Evolutionary conservation across 139 green algal genomes (phyloP).

Genomic region (Coccomyxa sp.): DNA sequence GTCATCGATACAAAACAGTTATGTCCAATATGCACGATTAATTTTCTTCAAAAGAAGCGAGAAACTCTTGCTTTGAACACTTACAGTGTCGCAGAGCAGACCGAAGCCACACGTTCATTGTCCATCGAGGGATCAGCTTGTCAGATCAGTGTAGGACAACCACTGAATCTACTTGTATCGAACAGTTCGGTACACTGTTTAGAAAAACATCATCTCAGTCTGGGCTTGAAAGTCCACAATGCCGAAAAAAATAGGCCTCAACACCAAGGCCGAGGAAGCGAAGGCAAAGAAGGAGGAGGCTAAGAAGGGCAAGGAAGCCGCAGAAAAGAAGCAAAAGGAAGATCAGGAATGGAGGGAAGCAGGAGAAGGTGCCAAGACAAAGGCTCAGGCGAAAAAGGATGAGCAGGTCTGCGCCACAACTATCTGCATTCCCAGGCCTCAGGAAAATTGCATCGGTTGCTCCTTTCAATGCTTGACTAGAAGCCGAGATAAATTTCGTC

Average conservation of each 20-base stretch:
- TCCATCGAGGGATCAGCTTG: too few relatives aligned
- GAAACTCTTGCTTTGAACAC: too few relatives aligned
- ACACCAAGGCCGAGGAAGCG: conserved; percentile 28
- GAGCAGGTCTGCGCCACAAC: conserved; percentile 15
- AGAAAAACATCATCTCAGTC: too few relatives aligned
- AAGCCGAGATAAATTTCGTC: not conserved
- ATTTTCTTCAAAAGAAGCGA: too few relatives aligned
- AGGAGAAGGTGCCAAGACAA: conserved; percentile 35
- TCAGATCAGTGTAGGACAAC: too few relatives aligned
- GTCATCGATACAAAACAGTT: too few relatives aligned
- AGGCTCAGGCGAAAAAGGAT: conserved; percentile 38
- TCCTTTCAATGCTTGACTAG: not conserved
- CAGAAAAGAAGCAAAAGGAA: conserved; percentile 11
- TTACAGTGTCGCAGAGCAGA: too few relatives aligned
- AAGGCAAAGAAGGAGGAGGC: conserved; percentile 16
- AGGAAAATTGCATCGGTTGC: too few relatives aligned
- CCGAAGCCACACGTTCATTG: too few relatives aligned
- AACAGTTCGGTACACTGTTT: too few relatives aligned
- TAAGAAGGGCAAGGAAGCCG: conserved; percentile 11
- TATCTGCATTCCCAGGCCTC: not conserved
- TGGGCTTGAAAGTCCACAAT: not conserved
- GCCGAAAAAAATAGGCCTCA: conserved; percentile 24
- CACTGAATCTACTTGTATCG: too few relatives aligned
- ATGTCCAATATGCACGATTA: too few relatives aligned
- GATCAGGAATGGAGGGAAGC: conserved; percentile 29